Base-by-base conservation (phyloP, 805 yeast species). In the Metschnikowia peoriensis region DNA sequence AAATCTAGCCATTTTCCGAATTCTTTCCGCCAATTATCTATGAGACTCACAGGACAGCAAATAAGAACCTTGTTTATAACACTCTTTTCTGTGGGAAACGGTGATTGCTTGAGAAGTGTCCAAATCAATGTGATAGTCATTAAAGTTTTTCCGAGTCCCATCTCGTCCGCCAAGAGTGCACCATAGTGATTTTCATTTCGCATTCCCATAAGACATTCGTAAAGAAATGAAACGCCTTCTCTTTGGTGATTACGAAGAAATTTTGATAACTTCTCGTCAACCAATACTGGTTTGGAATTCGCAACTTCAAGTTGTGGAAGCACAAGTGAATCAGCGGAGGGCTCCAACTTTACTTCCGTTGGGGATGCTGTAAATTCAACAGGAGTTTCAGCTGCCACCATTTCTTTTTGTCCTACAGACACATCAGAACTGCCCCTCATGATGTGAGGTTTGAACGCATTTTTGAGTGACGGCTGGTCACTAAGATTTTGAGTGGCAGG, bases 111-210 rank as follows among this genome's bases (percentile, higher is more conserved):
- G 16, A 89, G 66, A 16, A 94, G 67, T 0, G 97, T 90, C 96
- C 96, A 90, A 4, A 93, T 77, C 40, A 90, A 66, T 0, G 96
- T 65, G 6, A 94, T 93, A 0, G 97, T 83, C 81, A 86, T 92
- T 41, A 94, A 69, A 0, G 98, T 92, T 51, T 75, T 75, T 1
- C 97, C 97, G 15, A 94, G 73, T 0, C 99, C 99, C 99, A 94
- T 94, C 61, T 93, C 98, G 68, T 94, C 99, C 0, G 99, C 99
- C 41, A 94, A 68, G 6, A 94, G 70, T 1, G 93, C 92, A 0
- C 99, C 98, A 41, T 69, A 60, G 0, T 81, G 80, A 1, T 73
- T 71, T 17, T 69, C 69, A 4, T 76, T 78, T 28, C 79, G 71
- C 47, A 79, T 69, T 0, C 96, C 96, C 85, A 87, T 81, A 1